A percentile compares a stretch with the other conserved stretches of the same genome.
Evolutionary conservation across 306 rosid species (phyloP).

Genomic region (Canavalia ensiformis): DNA sequence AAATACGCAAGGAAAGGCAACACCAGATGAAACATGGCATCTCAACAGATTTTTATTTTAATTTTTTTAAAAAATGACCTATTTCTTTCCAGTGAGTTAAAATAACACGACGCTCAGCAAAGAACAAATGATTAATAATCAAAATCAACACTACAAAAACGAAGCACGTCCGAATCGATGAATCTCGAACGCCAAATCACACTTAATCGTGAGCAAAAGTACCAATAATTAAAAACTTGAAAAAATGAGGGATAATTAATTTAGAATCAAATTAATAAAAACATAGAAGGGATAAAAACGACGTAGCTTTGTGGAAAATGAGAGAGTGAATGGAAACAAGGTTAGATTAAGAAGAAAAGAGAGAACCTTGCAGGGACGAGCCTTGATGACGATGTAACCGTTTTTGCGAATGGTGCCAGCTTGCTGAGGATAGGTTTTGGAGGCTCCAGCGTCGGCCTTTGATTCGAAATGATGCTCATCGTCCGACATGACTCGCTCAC

Average conservation of each 20-base stretch:
- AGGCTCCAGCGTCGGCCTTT: constrained; percentile 55
- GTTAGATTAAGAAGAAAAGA: not conserved
- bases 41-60: not conserved
- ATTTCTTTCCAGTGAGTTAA: not conserved
- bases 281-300: no score
- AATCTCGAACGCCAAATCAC: constrained; percentile 20
- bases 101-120: not conserved
- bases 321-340: not conserved
- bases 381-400: constrained; percentile 89
- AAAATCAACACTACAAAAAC: not conserved
- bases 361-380: constrained; percentile 82
- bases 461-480: constrained; percentile 51
- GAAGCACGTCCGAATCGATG: not conserved
- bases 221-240: not conserved
- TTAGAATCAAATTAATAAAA: not conserved
- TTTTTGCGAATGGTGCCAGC: constrained; percentile 60
- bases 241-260: no score
- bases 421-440: constrained; percentile 47
- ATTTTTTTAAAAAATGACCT: not conserved
- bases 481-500: constrained; percentile 48
- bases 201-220: not conserved
- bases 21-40: not conserved
- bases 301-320: no score
- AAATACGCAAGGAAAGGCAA: not conserved
- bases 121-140: not conserved